Base-by-base conservation (phyloP, 495 filamentous ascomycete species). In the Aspergillus bertholletiae region DNA sequence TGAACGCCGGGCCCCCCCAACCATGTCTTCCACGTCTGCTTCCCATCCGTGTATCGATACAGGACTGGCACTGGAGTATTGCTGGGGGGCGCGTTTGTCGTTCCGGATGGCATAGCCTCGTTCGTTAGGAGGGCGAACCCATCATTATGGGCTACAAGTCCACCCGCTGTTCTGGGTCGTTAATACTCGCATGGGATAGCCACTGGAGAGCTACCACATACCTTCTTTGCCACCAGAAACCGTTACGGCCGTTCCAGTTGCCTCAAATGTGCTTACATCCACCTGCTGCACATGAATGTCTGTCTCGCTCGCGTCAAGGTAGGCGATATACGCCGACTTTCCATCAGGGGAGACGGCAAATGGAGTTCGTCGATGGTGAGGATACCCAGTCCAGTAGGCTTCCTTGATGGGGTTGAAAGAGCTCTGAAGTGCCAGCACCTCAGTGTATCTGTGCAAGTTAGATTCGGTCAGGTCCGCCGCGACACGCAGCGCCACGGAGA, bases 41-140 rank as follows among this genome's bases (percentile, higher is more conserved):
- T 58, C 9, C 78, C 79, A 20, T 70, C 64, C 3, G 67, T 73
- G 57, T 77, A 79, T 22, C 77, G 72, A 58, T 79, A 74, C 20
- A 83, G 62, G 4, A 72, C 72, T 3, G 78, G 61, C 23, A 81
- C 71, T 0, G 77, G 78, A 45, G 74, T 75, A 22, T 62, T 60
- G 45, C 68, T 65, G 5, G 76, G 65, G 3, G 78, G 75, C 0
- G 74, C 70, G 47, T 80, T 69, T 13, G 71, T 56, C 11, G 74
- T 77, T 22, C 73, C 73, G 9, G 74, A 71, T 2, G 75, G 72
- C 56, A 76, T 68, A 17, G 70, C 66, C 52, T 77, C 71, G 63
- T 77, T 81, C 50, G 75, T 76, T 48, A 83, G 59, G 6, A 82
- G 60, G 12, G 80, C 78, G 61, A 83, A 83, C 12, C 78, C 80